A percentile compares a stretch with the other conserved stretches of the same genome.
Evolutionary conservation across 2,329 filamentous ascomycete species (phyloP).

Genomic region (Didymella sp.): DNA sequence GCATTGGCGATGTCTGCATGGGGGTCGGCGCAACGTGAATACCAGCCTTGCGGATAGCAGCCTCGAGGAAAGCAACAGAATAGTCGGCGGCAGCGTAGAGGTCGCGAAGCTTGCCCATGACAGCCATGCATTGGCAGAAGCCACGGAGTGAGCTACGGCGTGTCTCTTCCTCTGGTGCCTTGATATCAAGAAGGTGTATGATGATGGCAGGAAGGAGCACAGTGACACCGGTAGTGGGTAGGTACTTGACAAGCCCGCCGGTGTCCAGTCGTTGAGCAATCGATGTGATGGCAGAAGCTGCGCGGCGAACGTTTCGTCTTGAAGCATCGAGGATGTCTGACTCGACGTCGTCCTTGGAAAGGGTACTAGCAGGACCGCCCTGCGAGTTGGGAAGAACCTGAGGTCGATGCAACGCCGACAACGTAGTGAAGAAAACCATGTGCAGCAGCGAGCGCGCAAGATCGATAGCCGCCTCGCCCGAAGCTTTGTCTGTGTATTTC

Average conservation of each 20-base stretch:
- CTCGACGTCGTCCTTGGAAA: slow-evolving; percentile 42
- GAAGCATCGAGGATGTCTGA: slow-evolving; percentile 82
- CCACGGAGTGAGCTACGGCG: slow-evolving; percentile 77
- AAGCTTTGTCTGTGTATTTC: slow-evolving; percentile 69
- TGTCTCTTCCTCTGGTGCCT: slow-evolving; percentile 75
- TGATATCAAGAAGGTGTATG: slow-evolving; percentile 91
- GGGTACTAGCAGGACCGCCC: slow-evolving; percentile 55
- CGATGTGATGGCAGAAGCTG: slow-evolving; percentile 83
- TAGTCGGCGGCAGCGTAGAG: slow-evolving; percentile 95
- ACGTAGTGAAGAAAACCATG: slow-evolving; percentile 91
- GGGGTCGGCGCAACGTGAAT: slow-evolving; percentile 68
- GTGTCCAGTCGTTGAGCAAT: slow-evolving; percentile 80
- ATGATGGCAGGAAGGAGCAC: slow-evolving; percentile 92
- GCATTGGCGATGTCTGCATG: slow-evolving; percentile 27
- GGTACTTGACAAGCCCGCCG: slow-evolving; percentile 74
- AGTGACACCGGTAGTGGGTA: slow-evolving; percentile 89
- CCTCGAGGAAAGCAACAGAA: slow-evolving; percentile 92
- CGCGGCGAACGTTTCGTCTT: slow-evolving; percentile 79
- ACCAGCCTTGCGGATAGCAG: slow-evolving; percentile 84
- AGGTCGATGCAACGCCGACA: slow-evolving; percentile 88
- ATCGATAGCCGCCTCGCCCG: slow-evolving; percentile 63
- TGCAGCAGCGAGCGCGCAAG: slow-evolving; percentile 86
- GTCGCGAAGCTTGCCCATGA: slow-evolving; percentile 85
- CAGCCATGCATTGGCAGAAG: slow-evolving; percentile 91
- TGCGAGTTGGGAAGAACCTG: slow-evolving; percentile 83